Evolutionary conservation across 495 filamentous ascomycete genomes (phyloP), one percentile per base, ranked within the genome.

Genomic region (Barbatosphaeria neglecta): DNA sequence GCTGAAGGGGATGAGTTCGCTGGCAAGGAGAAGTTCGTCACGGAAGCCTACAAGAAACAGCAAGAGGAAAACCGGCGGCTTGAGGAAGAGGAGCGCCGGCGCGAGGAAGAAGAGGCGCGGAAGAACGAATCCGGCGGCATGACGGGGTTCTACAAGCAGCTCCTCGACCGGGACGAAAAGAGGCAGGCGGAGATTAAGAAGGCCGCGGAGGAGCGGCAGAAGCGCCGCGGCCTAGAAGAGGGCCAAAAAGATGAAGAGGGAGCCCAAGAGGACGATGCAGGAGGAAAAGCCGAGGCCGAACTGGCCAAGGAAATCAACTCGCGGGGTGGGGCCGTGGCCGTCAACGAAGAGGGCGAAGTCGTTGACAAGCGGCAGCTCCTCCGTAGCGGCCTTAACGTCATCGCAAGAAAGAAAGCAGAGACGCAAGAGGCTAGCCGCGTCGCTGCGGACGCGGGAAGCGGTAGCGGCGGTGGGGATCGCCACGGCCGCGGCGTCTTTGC

Each of bases 21-120:
- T 0, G 93, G 92, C 50, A 98, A 95, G 64, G 93, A 97, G 64
- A 89, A 84, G 59, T 98, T 98, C 54, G 92, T 97, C 24, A 98
- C 92, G 0, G 78, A 79, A n/a, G 90, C 92, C 38, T 98, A 98
- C 56, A 92, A 89, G 69, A 76, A 77, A 57, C 92, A 96, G 60
- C 92, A 96, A 59, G 87, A 80, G 57, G 92, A 95, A 61, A 72
- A 89, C 55, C 62, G 76, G 52, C 74, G 75, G 54, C 54, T 87
- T 7, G 88, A 95, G 56, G 85, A 83, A 55, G 90, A 93, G 61
- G 93, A 97, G 64, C 74, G 72, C 44, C 53, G 59, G 37, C 64
- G 75, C 37, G 87, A 93, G 61, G 79, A 80, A 53, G 75, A 74
- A 50, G 84, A 90, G 53, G 71, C 74, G 43, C 78, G 77, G 59